Evolutionary conservation across 1,284 basidiomycete genomes (phyloP).

Genomic region (Pseudozyma pruni): DNA sequence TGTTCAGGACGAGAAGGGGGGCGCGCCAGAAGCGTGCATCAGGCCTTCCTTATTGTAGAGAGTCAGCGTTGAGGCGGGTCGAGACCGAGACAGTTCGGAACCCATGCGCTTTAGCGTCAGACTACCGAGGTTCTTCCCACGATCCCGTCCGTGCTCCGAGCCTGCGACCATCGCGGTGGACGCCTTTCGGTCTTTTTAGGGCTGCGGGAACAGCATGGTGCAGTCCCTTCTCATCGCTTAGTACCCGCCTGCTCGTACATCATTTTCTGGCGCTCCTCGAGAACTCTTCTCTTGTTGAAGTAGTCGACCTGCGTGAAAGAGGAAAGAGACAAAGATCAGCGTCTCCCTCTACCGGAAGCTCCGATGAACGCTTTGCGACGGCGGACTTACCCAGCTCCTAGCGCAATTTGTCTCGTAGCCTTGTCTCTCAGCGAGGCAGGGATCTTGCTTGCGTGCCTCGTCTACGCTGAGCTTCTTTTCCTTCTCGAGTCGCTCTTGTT

Average conservation of each 20-base stretch:
- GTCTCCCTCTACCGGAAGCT: too few species aligned
- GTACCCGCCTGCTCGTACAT: conserved; percentile 53
- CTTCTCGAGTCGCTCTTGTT: conserved; percentile 36
- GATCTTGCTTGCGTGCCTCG: conserved; percentile 53
- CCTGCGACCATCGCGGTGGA: too few species aligned
- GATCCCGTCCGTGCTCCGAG: too few species aligned
- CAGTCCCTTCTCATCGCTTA: conserved; percentile 5
- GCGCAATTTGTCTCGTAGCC: conserved; percentile 63
- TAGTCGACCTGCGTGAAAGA: conserved; percentile 57
- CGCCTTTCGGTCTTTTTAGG: too few species aligned
- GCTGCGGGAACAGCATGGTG: too few species aligned
- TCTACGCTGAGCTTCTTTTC: conserved; percentile 32
- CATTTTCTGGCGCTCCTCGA: conserved; percentile 63
- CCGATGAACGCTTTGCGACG: not conserved
- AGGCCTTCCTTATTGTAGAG: too few species aligned
- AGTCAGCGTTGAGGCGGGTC: too few species aligned
- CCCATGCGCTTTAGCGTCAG: too few species aligned
- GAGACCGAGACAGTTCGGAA: too few species aligned
- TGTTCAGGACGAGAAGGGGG: not conserved
- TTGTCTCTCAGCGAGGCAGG: conserved; percentile 53
- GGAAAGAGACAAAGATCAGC: conserved; percentile 1
- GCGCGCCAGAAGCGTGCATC: too few species aligned
- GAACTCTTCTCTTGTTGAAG: conserved; percentile 65
- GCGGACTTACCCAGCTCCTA: conserved; percentile 63
- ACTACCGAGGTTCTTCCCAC: too few species aligned